Evolutionary conservation across 192 early-diverging fungal species (phyloP), one percentile per base, ranked within the genome.

Genomic region (Backusella westeae): DNA sequence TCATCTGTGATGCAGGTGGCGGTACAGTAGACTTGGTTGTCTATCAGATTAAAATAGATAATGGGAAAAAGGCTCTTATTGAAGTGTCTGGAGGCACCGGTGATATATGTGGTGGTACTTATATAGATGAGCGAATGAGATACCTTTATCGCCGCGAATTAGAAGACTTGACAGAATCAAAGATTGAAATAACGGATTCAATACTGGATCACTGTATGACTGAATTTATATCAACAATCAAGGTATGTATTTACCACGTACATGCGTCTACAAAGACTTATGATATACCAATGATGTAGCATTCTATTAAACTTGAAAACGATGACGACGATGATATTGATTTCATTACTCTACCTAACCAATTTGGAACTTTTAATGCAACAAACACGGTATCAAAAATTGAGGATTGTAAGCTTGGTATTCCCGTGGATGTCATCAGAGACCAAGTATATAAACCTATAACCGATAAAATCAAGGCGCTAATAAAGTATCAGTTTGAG

Each of bases 11-110:
- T 70, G 83, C 83, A 23, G 86, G 86, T 73, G 86, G 86, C 41
- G 86, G 86, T 52, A 87, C 86, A 6, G 84, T 87, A 34, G 86
- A 87, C 76, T 70, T 87, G 59, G 85, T 86, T 41, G 85, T 86
- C 44, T 86, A 84, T 79, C 79, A 86, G 75, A 76, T 86, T 19
- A n/a, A 34, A 19, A 36, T 63, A 66, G 67, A 81, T 39, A 71
- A 77, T 49, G 75, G 74, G 19, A 76, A 73, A 26, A 71, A 75
- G 59, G 67, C 74, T 15, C 75, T 88, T 3, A 80, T 78, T 19
- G 87, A 88, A 49, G 75, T 83, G 32, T 86, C 87, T 6, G 79
- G 82, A 68, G 82, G 87, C 21, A 75, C 76, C 6, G 85, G 85
- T 32, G 83, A 76, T 23, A 78, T 72, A 23, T 88, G 85, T 21